Evolutionary conservation across 345 rosid genomes (phyloP).

Genomic region (Brassica carinata): DNA sequence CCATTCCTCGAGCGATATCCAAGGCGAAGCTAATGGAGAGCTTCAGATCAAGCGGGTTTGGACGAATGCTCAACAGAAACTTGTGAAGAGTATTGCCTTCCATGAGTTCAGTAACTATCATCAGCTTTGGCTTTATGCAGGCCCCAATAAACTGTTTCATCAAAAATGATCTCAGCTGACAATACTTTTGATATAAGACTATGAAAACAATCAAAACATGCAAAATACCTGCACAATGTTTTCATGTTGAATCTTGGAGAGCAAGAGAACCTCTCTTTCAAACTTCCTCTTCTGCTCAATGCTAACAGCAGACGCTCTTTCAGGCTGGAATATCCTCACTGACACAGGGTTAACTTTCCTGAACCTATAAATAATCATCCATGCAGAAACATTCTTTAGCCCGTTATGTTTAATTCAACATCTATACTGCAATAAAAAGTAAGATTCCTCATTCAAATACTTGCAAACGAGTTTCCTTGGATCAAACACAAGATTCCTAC

Average conservation of each 20-base stretch:
- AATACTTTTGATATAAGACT: not conserved
- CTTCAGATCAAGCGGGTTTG: slow-evolving; percentile 51
- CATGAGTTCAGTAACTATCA: slow-evolving; percentile 66
- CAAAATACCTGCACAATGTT: slow-evolving; percentile 60
- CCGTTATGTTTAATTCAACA: not conserved
- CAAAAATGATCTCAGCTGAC: slow-evolving; percentile 12
- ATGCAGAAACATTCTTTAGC: not conserved
- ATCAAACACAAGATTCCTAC: not conserved
- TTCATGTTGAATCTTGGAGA: slow-evolving; percentile 56
- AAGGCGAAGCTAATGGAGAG: slow-evolving; percentile 56
- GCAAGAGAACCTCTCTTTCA: slow-evolving; percentile 64
- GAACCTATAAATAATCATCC: slow-evolving; percentile 18
- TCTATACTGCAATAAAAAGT: not conserved
- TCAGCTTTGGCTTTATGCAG: slow-evolving; percentile 55
- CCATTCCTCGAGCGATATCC: slow-evolving; percentile 70
- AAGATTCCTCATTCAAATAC: not conserved
- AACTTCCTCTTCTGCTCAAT: slow-evolving; percentile 53
- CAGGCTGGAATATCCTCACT: slow-evolving; percentile 58
- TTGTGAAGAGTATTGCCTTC: slow-evolving; percentile 59
- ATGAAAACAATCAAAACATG: not conserved
- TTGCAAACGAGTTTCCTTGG: not conserved
- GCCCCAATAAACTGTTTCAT: slow-evolving; percentile 63
- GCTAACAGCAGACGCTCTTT: slow-evolving; percentile 42
- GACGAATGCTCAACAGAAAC: slow-evolving; percentile 58
- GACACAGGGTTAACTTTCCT: slow-evolving; percentile 52